A percentile compares a stretch with the other conserved stretches of the same genome.
phyloP scores from a whole-genome alignment of 106 monocot genomes.

The Dactylorhiza incarnata region DNA sequence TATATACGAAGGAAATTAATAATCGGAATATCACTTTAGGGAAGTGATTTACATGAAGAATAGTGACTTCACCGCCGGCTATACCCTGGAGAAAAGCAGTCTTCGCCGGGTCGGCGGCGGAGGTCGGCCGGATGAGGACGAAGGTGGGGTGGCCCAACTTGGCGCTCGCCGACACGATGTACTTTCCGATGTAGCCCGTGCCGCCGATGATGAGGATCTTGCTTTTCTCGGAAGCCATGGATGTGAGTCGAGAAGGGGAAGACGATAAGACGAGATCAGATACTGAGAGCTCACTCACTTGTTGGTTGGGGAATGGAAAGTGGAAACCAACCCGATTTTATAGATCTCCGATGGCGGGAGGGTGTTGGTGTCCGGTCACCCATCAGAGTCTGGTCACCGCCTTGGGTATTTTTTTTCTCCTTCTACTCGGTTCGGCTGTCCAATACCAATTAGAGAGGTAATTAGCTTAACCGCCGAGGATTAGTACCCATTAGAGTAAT shows the following conservation, averaged over 20 bases:
- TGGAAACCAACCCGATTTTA: not conserved
- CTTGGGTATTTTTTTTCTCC: no score
- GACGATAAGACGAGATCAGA: not conserved
- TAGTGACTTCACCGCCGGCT: slow-evolving; percentile 17
- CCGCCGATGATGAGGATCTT: slow-evolving; percentile 35
- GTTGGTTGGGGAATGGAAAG: no score
- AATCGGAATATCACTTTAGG: not conserved
- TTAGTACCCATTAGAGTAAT: no score
- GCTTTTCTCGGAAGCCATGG: slow-evolving; percentile 13
- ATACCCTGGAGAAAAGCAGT: slow-evolving; percentile 18
- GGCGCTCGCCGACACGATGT: slow-evolving; percentile 23
- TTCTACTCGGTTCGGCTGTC: no score
- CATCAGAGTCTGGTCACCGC: not conserved
- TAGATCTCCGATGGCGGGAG: not conserved
- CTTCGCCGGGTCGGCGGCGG: slow-evolving; percentile 14
- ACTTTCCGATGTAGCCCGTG: slow-evolving; percentile 36
- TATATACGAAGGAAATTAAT: not conserved
- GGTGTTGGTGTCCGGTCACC: not conserved
- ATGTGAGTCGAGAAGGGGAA: no score
- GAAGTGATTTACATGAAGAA: slow-evolving; percentile 18
- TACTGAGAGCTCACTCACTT: not conserved
- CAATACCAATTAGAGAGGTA: no score
- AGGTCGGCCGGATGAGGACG: slow-evolving; percentile 17
- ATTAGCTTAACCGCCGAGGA: no score
- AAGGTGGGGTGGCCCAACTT: slow-evolving; percentile 29